Conservation (phyloP, 805 yeast species). For the Candida quercuum region DNA sequence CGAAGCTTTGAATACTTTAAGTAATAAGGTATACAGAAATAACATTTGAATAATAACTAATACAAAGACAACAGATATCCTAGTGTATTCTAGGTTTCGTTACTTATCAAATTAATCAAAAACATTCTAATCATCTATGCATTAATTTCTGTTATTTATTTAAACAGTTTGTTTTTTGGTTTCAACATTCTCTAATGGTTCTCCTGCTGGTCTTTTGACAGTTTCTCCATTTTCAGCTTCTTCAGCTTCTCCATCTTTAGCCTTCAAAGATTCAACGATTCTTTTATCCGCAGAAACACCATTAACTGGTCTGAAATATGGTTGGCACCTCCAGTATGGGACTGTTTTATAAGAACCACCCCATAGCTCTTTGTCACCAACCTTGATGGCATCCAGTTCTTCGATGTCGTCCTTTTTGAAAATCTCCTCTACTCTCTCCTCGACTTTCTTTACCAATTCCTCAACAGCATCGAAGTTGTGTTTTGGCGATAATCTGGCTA, state of each 20-base stretch:
- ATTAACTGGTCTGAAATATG: slow-evolving; percentile 84
- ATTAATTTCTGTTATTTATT: no score
- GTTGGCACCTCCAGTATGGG: slow-evolving; percentile 97
- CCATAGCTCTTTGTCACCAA: slow-evolving; percentile 58
- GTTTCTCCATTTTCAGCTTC: neutral
- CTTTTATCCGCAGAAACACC: slow-evolving; percentile 57
- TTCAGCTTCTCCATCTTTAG: slow-evolving; percentile 9
- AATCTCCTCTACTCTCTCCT: slow-evolving; percentile 54
- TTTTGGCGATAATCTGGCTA: slow-evolving; percentile 50
- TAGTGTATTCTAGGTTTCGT: neutral
- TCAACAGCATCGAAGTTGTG: slow-evolving; percentile 46
- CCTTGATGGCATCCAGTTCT: slow-evolving; percentile 47
- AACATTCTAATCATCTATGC: no score
- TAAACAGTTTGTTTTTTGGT: slow-evolving; percentile 9
- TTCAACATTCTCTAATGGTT: slow-evolving; percentile 13
- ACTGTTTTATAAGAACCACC: slow-evolving; percentile 77
- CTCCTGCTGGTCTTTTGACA: slow-evolving; percentile 23
- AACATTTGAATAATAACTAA: no score
- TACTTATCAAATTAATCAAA: no score
- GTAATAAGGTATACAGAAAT: no score
- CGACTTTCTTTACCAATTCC: slow-evolving; percentile 58
- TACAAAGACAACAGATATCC: no score
- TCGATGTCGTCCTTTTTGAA: slow-evolving; percentile 46
- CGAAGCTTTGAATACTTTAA: no score
- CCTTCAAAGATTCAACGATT: slow-evolving; percentile 23